Conservation (phyloP, 768 basidiomycete species). For the Russula emetica region DNA sequence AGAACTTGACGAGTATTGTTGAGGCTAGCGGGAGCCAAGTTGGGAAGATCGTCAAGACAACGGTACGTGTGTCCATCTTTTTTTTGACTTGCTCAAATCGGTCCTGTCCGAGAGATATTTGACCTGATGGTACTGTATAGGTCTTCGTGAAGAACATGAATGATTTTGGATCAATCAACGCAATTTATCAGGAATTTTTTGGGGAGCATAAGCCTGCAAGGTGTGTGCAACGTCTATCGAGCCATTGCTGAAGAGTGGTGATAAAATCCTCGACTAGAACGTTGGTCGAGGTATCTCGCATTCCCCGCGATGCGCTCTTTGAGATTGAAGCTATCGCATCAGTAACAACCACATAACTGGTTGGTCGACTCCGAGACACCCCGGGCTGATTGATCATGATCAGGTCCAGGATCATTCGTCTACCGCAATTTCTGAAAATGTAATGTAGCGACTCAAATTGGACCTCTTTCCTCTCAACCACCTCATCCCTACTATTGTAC, state of each 20-base stretch:
- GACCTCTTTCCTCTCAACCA: background rate
- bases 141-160: slow-evolving; percentile 92
- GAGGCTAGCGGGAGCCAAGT: slow-evolving; percentile 76
- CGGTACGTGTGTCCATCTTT: slow-evolving; percentile 48
- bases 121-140: slow-evolving; percentile 37
- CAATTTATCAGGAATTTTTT: slow-evolving; percentile 78
- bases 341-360: slow-evolving; percentile 8
- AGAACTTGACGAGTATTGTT: slow-evolving; percentile 80
- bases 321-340: slow-evolving; percentile 88
- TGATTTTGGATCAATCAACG: slow-evolving; percentile 82
- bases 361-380: no score
- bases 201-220: slow-evolving; percentile 90
- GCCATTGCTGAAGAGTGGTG: background rate
- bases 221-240: slow-evolving; percentile 5
- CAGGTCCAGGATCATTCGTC: no score
- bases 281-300: slow-evolving; percentile 80
- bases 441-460: background rate
- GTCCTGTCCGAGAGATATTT: background rate
- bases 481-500: background rate
- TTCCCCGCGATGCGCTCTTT: slow-evolving; percentile 88
- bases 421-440: background rate
- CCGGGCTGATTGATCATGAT: background rate
- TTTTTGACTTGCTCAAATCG: background rate
- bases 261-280: slow-evolving; percentile 38
- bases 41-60: slow-evolving; percentile 85